A percentile compares a stretch with the other conserved stretches of the same genome.
These are phyloP conservation scores for Metarhizium sp. DNA, from an alignment of 2,329 filamentous ascomycete species.

Conservation along the genomic window DNA sequence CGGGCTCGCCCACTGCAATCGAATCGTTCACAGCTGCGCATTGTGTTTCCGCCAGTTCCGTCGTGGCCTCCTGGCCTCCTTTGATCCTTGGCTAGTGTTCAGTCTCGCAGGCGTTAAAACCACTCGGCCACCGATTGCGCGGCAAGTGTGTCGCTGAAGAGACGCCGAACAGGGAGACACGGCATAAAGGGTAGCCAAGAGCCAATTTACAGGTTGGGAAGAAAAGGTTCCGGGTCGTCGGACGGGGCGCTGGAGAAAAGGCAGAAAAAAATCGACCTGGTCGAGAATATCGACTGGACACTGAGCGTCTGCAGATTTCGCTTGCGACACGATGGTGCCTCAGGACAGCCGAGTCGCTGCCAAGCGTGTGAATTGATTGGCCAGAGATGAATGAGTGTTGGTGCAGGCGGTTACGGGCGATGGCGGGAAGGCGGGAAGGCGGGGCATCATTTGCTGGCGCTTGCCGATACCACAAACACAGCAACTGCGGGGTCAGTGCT, in stretches of 20 bases:
- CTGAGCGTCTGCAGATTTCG: not conserved
- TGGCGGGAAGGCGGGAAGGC: not conserved
- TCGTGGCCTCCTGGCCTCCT: too few relatives aligned
- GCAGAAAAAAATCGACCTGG: not conserved
- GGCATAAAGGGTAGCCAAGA: not conserved
- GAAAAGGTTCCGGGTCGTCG: not conserved
- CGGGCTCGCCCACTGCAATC: not conserved
- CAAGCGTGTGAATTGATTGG: conserved; percentile 4
- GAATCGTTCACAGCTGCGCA: not conserved
- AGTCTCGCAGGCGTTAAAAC: not conserved
- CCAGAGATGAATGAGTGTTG: not conserved
- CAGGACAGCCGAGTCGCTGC: not conserved
- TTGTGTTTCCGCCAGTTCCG: not conserved
- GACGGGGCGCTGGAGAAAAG: not conserved
- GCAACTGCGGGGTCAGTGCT: not conserved
- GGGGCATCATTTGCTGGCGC: not conserved
- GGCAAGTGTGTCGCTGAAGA: too few relatives aligned
- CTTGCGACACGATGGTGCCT: not conserved
- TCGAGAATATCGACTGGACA: not conserved
- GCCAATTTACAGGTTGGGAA: not conserved
- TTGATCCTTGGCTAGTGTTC: not conserved
- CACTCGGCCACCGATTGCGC: not conserved
- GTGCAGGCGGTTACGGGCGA: not conserved
- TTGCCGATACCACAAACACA: not conserved
- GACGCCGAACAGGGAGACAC: not conserved